phyloP scores from a whole-genome alignment of 805 yeast genomes.

The Myxozyma udenii region DNA sequence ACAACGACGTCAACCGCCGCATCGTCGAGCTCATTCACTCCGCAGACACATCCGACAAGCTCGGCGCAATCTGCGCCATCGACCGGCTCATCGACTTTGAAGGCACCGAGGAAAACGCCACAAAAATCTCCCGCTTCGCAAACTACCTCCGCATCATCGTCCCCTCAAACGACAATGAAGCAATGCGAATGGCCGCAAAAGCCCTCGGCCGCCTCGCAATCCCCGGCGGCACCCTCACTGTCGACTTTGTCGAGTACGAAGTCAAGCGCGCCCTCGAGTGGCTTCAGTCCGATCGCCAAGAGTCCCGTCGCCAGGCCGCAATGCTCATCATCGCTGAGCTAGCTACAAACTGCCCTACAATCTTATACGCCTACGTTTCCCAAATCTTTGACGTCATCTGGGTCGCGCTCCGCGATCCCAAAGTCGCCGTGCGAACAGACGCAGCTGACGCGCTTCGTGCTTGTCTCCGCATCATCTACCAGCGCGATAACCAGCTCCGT shows the following conservation, averaged over 20 bases:
- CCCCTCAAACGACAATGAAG: constrained; percentile 76
- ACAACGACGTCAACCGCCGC: constrained; percentile 79
- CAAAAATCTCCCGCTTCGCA: constrained; percentile 86
- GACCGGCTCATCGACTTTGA: constrained; percentile 83
- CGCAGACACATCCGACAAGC: constrained; percentile 62
- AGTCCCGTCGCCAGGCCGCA: constrained; percentile 78
- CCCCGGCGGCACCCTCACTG: constrained; percentile 84
- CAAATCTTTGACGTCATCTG: constrained; percentile 79
- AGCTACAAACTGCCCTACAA: constrained; percentile 82
- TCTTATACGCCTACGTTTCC: constrained; percentile 72
- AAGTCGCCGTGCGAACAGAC: constrained; percentile 70
- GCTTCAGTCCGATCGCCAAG: constrained; percentile 79
- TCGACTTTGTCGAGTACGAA: constrained; percentile 90
- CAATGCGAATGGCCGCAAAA: constrained; percentile 80
- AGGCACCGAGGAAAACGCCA: constrained; percentile 76
- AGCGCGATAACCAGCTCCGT: constrained; percentile 68
- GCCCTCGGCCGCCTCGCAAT: constrained; percentile 86
- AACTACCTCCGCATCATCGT: constrained; percentile 78
- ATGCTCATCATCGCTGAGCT: constrained; percentile 75
- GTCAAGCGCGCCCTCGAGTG: constrained; percentile 87
- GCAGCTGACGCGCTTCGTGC: constrained; percentile 77
- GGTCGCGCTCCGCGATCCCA: constrained; percentile 81
- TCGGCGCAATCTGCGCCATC: constrained; percentile 90
- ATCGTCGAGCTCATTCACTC: constrained; percentile 83
- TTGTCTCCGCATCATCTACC: constrained; percentile 74